Percentiles rank a stretch among this genome's conserved stretches.
Evolutionary conservation across 1,284 basidiomycete species (phyloP).

Genomic region (Pseudozyma hubeiensis): DNA sequence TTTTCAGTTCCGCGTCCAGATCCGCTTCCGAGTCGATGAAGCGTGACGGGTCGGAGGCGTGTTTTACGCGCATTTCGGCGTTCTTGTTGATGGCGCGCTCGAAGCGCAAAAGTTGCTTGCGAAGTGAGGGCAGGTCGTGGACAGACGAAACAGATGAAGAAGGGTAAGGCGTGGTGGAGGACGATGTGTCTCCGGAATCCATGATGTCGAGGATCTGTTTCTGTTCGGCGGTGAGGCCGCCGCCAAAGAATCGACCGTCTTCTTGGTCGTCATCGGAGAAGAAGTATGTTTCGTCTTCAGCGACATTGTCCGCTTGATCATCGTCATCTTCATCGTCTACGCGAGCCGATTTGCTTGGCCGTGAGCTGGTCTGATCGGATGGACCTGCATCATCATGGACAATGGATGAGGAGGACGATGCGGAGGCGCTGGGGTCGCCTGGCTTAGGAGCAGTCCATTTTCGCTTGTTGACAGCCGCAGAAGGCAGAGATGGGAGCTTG

Average conservation of each 20-base stretch:
- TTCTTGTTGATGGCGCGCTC: constrained; percentile 92
- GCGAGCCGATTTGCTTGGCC: constrained; percentile 31
- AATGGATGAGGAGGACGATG: constrained; percentile 5
- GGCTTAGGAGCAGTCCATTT: constrained; percentile 57
- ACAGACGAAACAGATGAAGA: constrained; percentile 8
- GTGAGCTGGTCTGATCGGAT: constrained; percentile 1
- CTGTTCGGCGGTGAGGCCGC: constrained; percentile 64
- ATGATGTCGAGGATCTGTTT: constrained; percentile 64
- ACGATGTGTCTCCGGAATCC: constrained; percentile 28
- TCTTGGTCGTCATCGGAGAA: constrained; percentile 66
- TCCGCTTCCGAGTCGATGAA: constrained; percentile 99
- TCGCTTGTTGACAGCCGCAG: constrained; percentile 62
- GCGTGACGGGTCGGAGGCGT: constrained; percentile 72
- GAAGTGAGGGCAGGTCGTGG: constrained; percentile 52
- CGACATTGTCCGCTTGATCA: constrained; percentile 17
- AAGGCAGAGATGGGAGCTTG: constrained; percentile 64
- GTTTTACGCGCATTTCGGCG: constrained; percentile 82
- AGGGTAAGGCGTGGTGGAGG: constrained; percentile 1
- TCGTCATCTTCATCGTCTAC: constrained; percentile 40
- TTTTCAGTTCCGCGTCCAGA: constrained; percentile 84
- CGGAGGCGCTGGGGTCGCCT: constrained; percentile 5
- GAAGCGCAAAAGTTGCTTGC: constrained; percentile 81
- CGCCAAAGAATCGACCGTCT: constrained; percentile 64
- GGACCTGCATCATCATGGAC: constrained; percentile 4
- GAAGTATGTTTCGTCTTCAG: constrained; percentile 39